Evolutionary conservation across 768 basidiomycete genomes (phyloP), one percentile per base, ranked within the genome.

Genomic region (Pleurotus sapidus): DNA sequence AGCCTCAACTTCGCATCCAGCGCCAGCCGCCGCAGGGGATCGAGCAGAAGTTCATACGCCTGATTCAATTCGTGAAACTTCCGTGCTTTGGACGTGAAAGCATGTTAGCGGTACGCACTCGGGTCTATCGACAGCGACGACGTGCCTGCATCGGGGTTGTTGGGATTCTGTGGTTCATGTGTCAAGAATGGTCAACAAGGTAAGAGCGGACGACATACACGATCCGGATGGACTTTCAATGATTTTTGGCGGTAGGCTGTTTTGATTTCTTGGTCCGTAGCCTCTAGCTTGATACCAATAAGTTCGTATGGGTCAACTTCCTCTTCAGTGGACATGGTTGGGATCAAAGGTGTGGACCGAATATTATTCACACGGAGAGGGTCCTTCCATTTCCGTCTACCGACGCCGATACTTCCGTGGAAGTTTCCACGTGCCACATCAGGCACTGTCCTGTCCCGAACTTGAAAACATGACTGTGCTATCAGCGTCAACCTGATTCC

Each of bases 1-100:
- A 87, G 69, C 42, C 87, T 85, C n/a, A 89, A 71, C 65, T 88
- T 89, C 2, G 90, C 89, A 65, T 94, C 90, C 55, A 94, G 75
- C 0, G 89, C 91, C 42, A 92, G 76, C 17, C 89, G 84, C 38
- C 88, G 84, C 30, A 90, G 71, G 3, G 91, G 91, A 63, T 93
- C 92, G 57, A 93, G 86, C 5, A 94, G 76, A 1, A 92, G 76
- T 67, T 92, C 87, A 63, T 91, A 89, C 0, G 91, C 89, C 59
- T 84, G 84, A 56, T 88, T 93, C 49, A 94, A 81, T 56, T 89
- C 89, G 66, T 94, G 91, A 65, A 94, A 93, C 67, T 91, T 89
- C 56, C 85, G 80, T 2, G 88, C 88, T 84, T 43, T 43, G n/a
- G n/a, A 38, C 15, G n/a, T 48, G 6, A 48, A 17, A 23, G 47